Evolutionary conservation across 108 stramenopile genomes (phyloP).

Genomic region (Nitzschia putrida): DNA sequence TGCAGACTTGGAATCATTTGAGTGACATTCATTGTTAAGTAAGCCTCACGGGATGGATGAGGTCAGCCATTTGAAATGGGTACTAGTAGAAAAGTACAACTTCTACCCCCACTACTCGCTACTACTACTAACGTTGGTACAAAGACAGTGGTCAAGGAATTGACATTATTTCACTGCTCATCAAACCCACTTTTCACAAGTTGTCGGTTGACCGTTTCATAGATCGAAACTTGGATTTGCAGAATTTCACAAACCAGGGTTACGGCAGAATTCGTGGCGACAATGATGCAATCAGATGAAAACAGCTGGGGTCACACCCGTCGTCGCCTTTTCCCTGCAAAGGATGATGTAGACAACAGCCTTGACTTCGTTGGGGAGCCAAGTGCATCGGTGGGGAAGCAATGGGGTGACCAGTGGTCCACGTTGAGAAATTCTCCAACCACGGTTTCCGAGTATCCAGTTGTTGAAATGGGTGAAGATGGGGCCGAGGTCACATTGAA

Average conservation of each 20-base stretch:
- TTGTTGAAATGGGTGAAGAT: constrained; percentile 30
- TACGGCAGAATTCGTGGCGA: neutral
- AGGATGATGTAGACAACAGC: neutral
- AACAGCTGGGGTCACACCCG: constrained; percentile 6
- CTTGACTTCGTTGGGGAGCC: too few relatives aligned
- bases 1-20: too few relatives aligned
- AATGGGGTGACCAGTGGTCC: too few relatives aligned
- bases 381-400: too few relatives aligned
- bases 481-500: constrained; percentile 35
- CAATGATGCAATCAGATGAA: constrained; percentile 1
- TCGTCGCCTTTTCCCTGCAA: constrained; percentile 27
- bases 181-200: neutral
- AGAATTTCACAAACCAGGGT: too few relatives aligned
- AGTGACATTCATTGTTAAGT: too few relatives aligned
- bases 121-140: too few relatives aligned
- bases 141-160: too few relatives aligned
- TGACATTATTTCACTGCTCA: neutral
- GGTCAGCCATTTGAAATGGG: too few relatives aligned
- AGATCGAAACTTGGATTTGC: neutral
- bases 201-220: neutral
- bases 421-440: constrained; percentile 7
- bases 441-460: constrained; percentile 6
- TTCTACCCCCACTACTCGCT: too few relatives aligned
- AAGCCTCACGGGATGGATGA: too few relatives aligned
- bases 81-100: too few relatives aligned